Percentiles rank a stretch among this genome's conserved stretches.
These are phyloP conservation scores for Exophiala spinifera DNA, from an alignment of 2,329 filamentous ascomycete species.

Conservation along the genomic window DNA sequence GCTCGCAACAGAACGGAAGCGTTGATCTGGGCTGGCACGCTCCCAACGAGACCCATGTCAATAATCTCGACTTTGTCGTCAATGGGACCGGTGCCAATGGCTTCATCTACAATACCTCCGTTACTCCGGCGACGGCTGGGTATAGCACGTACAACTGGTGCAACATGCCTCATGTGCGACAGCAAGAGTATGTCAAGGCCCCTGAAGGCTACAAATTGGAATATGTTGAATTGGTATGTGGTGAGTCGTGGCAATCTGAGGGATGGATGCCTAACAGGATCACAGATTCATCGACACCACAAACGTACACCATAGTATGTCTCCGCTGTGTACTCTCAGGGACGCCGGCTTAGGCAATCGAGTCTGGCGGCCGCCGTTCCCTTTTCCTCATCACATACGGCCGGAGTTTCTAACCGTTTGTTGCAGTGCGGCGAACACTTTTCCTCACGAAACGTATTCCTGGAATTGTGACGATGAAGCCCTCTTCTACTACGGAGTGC, in stretches of 20 bases:
- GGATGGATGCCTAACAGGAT: neutral
- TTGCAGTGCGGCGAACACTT: constrained; percentile 61
- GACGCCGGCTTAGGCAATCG: too few species aligned
- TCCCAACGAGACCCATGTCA: constrained; percentile 56
- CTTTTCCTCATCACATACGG: too few species aligned
- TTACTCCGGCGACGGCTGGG: constrained; percentile 49
- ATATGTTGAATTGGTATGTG: constrained; percentile 69
- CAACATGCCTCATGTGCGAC: constrained; percentile 82
- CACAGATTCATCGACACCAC: constrained; percentile 73
- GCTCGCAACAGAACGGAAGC: neutral
- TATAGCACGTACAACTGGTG: constrained; percentile 76
- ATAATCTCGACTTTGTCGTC: constrained; percentile 59
- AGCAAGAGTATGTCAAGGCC: constrained; percentile 59
- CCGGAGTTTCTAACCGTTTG: too few species aligned
- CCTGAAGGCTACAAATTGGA: constrained; percentile 59
- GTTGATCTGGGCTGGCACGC: constrained; percentile 57
- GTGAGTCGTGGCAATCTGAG: neutral
- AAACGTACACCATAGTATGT: constrained; percentile 71
- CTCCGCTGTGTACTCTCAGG: too few species aligned
- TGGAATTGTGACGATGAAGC: constrained; percentile 72
- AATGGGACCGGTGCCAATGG: constrained; percentile 64
- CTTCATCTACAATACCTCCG: constrained; percentile 65
- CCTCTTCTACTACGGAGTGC: constrained; percentile 66
- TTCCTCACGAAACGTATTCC: constrained; percentile 67
- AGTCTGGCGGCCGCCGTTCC: too few species aligned